Evolutionary conservation across 2,329 filamentous ascomycete genomes (phyloP).

Genomic region (Trichophyton schoenleinii): DNA sequence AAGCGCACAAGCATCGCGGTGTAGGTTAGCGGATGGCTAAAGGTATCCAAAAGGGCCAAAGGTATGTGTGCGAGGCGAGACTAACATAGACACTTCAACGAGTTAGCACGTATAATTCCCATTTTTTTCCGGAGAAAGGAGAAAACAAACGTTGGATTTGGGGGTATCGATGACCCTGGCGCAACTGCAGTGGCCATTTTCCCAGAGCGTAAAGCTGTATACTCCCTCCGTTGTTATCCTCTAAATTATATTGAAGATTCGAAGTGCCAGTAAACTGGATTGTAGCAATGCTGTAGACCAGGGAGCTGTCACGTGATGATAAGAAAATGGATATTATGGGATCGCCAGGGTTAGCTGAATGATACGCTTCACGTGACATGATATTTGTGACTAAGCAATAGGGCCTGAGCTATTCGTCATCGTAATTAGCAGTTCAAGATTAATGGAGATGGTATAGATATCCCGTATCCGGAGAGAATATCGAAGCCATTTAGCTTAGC

Average conservation of each 20-base stretch:
- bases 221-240: background rate
- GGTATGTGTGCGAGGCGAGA: background rate
- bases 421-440: no score
- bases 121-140: background rate
- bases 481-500: no score
- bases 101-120: slow-evolving; percentile 5
- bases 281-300: no score
- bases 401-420: no score
- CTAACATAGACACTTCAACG: slow-evolving; percentile 31
- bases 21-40: background rate
- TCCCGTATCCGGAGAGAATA: no score
- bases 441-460: no score
- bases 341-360: no score
- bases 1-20: background rate
- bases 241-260: background rate
- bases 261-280: background rate
- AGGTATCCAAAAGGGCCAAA: no score
- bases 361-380: no score
- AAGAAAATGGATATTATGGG: no score
- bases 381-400: no score
- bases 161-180: slow-evolving; percentile 20
- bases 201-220: background rate
- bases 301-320: no score
- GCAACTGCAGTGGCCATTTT: slow-evolving; percentile 28
- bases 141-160: slow-evolving; percentile 29